Percentiles rank a stretch among this genome's conserved stretches.
Evolutionary conservation across 495 filamentous ascomycete species (phyloP).

Genomic region (Hypomontagnella monticulosa): DNA sequence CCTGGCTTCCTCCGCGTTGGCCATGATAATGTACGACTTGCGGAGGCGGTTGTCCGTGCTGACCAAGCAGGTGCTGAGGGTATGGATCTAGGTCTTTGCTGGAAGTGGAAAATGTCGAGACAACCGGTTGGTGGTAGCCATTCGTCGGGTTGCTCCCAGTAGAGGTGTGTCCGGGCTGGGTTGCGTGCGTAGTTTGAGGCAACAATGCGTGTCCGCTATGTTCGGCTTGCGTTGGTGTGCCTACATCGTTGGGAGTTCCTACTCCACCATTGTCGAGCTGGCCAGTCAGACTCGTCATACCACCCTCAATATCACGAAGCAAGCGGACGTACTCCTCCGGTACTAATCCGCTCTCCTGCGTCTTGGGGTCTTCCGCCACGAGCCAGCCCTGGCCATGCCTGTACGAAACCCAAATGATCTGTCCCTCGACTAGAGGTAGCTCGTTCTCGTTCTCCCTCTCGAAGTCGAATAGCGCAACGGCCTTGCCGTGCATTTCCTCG

Average conservation of each 20-base stretch:
- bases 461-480: constrained; percentile 95
- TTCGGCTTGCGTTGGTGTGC: constrained; percentile 67
- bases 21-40: constrained; percentile 71
- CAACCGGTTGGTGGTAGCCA: constrained; percentile 70
- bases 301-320: constrained; percentile 86
- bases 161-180: constrained; percentile 53
- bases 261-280: constrained; percentile 50
- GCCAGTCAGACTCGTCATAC: constrained; percentile 63
- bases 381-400: constrained; percentile 96
- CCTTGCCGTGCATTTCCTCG: constrained; percentile 97
- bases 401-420: constrained; percentile 96
- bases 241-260: constrained; percentile 59
- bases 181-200: constrained; percentile 20
- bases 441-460: constrained; percentile 96
- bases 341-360: constrained; percentile 83
- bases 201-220: constrained; percentile 47
- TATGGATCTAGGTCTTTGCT: constrained; percentile 78
- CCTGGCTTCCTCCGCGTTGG: constrained; percentile 66
- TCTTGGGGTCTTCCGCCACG: constrained; percentile 95
- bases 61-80: constrained; percentile 69
- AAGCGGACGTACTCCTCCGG: constrained; percentile 97
- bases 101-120: constrained; percentile 79
- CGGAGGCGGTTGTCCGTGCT: constrained; percentile 67
- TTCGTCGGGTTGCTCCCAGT: constrained; percentile 58
- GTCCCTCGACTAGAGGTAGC: constrained; percentile 89